Base-by-base conservation (phyloP, 257 asterid genomes). In the Mitragyna speciosa region DNA sequence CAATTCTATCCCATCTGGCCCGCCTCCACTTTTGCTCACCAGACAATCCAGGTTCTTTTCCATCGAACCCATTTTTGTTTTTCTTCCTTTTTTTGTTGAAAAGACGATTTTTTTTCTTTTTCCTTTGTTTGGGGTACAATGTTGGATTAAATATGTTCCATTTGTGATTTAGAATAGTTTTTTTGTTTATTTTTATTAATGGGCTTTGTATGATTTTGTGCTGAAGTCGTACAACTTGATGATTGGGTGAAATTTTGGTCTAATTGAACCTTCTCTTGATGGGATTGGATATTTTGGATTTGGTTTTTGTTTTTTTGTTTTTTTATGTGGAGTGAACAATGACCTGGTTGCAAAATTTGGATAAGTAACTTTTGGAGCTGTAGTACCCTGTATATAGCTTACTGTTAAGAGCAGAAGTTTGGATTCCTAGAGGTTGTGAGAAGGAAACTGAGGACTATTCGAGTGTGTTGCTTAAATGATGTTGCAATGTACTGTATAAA, bases 1-100 rank as follows among this genome's bases (percentile, higher is more conserved):
- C 16, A n/a, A 73, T 70, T 31, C 78, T 61, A 74, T 78, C 2
- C 61, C 89, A 6, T 45, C 90, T 11, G 88, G 85, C 45, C 89
- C 88, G 26, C 83, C 96, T 73, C 82, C 81, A 33, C 76, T 85
- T 80, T 39, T 91, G 77, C 86, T 90, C 77, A 74, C 86, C 78
- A 89, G 89, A 51, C 85, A 91, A 11, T 82, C 94, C 48, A 84
- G 90, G 97, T 93, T 30, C 51, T 10, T 67, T 43, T 8, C 61
- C 51, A n/a, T 47, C 56, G 7, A 49, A 61, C 49, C 51, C 43
- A 22, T 17, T 26, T 52, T 12, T 56, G 15, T 20, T 63, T 20
- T 74, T n/a, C 17, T 20, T 19, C 3, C 12, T 12, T n/a, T n/a
- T 36, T 4, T 36, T 1, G 2, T 36, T 36, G 4, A 12, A 7